Evolutionary conservation across 73 alveolate species (phyloP).

Genomic region (Tetrahymena borealis): DNA sequence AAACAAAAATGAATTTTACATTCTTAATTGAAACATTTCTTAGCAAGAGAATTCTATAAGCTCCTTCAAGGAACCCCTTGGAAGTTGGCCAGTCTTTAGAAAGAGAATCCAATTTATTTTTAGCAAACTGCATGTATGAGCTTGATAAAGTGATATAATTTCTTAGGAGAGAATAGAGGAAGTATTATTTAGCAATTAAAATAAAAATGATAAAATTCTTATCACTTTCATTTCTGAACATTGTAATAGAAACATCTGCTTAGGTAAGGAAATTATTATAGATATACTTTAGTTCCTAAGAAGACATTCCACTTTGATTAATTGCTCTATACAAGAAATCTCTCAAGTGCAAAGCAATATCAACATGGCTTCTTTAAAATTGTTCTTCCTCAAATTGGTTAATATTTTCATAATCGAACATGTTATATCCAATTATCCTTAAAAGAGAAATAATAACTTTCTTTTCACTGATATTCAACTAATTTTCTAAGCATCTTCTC

Average conservation of each 20-base stretch:
- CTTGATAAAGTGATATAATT: not conserved
- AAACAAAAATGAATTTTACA: not conserved
- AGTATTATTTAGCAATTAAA: not conserved
- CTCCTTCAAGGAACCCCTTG: not conserved
- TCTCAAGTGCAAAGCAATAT: not conserved
- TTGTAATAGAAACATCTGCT: not conserved
- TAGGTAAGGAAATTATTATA: not conserved
- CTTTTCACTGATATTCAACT: not conserved
- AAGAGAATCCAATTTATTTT: not conserved
- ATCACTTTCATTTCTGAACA: not conserved
- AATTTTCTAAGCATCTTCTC: not conserved
- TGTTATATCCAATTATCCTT: not conserved
- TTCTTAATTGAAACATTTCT: not conserved
- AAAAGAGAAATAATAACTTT: not conserved
- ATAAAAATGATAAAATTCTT: not conserved
- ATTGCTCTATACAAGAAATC: not conserved
- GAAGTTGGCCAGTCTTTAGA: not conserved
- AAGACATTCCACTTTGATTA: not conserved
- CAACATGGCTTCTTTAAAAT: not conserved
- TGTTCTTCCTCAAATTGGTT: not conserved
- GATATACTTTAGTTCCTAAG: not conserved
- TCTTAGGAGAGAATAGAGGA: not conserved
- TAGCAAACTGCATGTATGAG: not conserved
- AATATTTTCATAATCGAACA: not conserved
- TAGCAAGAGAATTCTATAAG: not conserved